Evolutionary conservation across 495 filamentous ascomycete species (phyloP), one percentile per base, ranked within the genome.

Genomic region (Trichoderma parareesei): DNA sequence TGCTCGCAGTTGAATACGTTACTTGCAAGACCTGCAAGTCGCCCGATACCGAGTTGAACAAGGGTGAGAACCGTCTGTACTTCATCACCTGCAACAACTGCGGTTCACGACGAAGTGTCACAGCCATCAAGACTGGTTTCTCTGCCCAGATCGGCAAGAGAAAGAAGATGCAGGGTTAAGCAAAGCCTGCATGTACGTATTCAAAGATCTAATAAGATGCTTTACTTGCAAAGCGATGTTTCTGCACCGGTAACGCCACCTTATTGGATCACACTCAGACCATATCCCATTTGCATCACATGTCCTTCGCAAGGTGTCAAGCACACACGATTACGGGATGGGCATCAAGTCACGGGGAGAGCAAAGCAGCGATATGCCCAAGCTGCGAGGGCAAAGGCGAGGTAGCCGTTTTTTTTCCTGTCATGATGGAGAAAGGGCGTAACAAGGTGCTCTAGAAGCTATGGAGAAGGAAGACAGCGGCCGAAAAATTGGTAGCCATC

Each of bases 91-190:
- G 87, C 66, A 91, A 92, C 80, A 91, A 89, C 27, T 97, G 95
- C 71, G 90, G 91, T 63, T 92, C 88, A 63, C 85, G 93, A 74
- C 89, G 95, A 72, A 91, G 86, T 69, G 94, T 98, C 76, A 89
- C 90, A 66, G 91, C 94, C 63, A 98, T 98, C 88, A 98, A 98
- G 88, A 96, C 91, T 49, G 94, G 94, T 90, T 98, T 98, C 91
- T 91, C 91, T 72, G 91, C 91, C 75, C 92, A 96, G 79, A 90
- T 98, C 77, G 93, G 93, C 72, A 97, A 97, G 88, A 87, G 94
- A 81, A 91, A 86, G 81, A 82, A 82, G 79, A 80, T 79, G 76
- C 74, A 73, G 66, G 73, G 75, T 66, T 75, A 78, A 75, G 37
- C 16, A 11, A 7, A 11, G 16, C 27, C 20, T 38, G 16, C 20